Conservation (phyloP, 805 yeast species). For the Yamadazyma ubonensis region DNA sequence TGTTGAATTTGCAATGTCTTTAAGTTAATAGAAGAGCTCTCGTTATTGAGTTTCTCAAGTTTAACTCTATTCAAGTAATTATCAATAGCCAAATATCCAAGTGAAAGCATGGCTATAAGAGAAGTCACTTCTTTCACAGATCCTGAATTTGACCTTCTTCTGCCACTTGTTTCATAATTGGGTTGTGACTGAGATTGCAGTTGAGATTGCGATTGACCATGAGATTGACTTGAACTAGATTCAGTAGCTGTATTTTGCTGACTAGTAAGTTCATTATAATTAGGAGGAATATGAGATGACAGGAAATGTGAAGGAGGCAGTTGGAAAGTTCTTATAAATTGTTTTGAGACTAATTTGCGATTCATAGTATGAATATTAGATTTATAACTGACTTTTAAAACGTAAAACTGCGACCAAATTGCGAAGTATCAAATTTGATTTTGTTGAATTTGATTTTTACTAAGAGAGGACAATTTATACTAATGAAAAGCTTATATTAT, state of each 20-base stretch:
- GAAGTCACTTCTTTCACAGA: conserved; percentile 40
- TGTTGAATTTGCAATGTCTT: conserved; percentile 44
- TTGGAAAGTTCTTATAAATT: background rate
- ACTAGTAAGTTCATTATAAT: conserved; percentile 13
- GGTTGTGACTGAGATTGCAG: background rate
- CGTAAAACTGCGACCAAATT: too few species aligned
- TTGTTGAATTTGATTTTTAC: too few species aligned
- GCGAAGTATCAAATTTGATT: too few species aligned
- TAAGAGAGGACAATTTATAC: too few species aligned
- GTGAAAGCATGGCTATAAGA: conserved; percentile 41
- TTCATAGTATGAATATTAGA: too few species aligned
- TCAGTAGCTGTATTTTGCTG: too few species aligned
- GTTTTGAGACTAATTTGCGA: too few species aligned
- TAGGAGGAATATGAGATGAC: conserved; percentile 21
- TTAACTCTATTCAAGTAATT: conserved; percentile 44
- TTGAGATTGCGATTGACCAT: background rate
- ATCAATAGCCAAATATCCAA: conserved; percentile 52
- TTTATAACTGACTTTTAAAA: too few species aligned
- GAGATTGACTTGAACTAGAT: too few species aligned
- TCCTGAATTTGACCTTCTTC: background rate
- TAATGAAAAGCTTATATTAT: conserved; percentile 9
- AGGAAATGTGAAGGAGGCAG: conserved; percentile 26
- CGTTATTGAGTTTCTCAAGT: conserved; percentile 34
- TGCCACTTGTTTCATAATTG: conserved; percentile 1
- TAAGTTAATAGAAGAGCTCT: conserved; percentile 36